Evolutionary conservation across 2,329 filamentous ascomycete species (phyloP).

Genomic region (Clarireedia sp.): DNA sequence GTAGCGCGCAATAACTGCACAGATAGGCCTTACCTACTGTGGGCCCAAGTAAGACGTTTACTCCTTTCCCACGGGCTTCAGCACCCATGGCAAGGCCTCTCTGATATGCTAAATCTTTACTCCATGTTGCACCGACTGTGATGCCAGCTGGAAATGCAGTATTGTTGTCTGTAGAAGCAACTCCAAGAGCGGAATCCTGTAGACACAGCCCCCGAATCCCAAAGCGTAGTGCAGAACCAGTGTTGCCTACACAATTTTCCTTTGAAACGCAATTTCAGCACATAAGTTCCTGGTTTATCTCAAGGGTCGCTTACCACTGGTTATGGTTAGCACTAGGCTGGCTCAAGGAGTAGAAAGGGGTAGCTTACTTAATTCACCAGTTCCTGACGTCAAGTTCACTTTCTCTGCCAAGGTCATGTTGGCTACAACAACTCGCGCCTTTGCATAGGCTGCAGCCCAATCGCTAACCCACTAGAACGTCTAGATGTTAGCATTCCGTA

Average conservation of each 20-base stretch:
- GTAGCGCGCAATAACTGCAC: too few relatives aligned
- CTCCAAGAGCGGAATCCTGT: slow-evolving; percentile 63
- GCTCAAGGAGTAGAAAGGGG: too few relatives aligned
- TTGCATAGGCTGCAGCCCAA: slow-evolving; percentile 64
- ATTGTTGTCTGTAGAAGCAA: slow-evolving; percentile 65
- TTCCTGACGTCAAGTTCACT: slow-evolving; percentile 67
- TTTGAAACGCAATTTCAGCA: neutral
- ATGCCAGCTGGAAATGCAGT: slow-evolving; percentile 77
- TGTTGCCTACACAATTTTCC: slow-evolving; percentile 65
- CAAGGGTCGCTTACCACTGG: too few relatives aligned
- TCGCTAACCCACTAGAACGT: slow-evolving; percentile 17
- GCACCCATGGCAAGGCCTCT: slow-evolving; percentile 61
- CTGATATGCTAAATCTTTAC: slow-evolving; percentile 62
- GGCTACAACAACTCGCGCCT: slow-evolving; percentile 59
- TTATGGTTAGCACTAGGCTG: too few relatives aligned
- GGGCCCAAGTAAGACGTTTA: slow-evolving; percentile 56
- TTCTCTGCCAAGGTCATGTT: slow-evolving; percentile 77
- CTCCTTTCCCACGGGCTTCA: slow-evolving; percentile 66
- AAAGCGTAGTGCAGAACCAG: slow-evolving; percentile 60
- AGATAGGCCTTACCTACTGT: slow-evolving; percentile 36
- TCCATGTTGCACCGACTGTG: slow-evolving; percentile 65
- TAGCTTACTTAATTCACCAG: slow-evolving; percentile 48
- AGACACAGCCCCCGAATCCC: slow-evolving; percentile 66
- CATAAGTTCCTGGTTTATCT: too few relatives aligned
- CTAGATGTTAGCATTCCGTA: too few relatives aligned